Conservation (phyloP, 2,329 filamentous ascomycete genomes). For the Aspergillus caelatus region DNA sequence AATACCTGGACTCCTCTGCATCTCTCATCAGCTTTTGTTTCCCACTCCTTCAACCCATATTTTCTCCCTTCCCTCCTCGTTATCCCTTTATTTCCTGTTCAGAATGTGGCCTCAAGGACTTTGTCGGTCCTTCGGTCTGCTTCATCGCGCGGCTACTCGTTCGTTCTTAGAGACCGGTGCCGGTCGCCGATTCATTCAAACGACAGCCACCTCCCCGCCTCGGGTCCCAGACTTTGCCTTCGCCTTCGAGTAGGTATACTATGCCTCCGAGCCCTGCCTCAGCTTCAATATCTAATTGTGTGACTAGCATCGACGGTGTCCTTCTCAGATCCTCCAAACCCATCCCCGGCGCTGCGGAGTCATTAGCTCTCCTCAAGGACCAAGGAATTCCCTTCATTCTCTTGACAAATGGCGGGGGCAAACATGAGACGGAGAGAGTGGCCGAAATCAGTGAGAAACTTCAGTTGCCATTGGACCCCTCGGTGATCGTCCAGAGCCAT, state of each 20-base stretch:
- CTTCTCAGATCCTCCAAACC: conserved; percentile 79
- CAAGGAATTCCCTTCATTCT: conserved; percentile 88
- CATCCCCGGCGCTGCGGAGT: conserved; percentile 74
- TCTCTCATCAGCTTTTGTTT: neutral
- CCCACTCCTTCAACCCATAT: neutral
- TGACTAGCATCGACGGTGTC: conserved; percentile 83
- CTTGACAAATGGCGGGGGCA: conserved; percentile 92
- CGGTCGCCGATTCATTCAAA: conserved; percentile 30
- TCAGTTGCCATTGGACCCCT: conserved; percentile 63
- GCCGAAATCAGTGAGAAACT: conserved; percentile 69
- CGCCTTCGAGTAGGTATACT: conserved; percentile 47
- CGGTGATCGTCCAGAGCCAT: conserved; percentile 84
- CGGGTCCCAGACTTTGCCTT: conserved; percentile 47
- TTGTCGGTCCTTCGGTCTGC: conserved; percentile 29
- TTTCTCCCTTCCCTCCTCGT: neutral
- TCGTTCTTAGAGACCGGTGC: conserved; percentile 20
- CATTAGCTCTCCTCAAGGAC: conserved; percentile 72
- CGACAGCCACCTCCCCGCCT: conserved; percentile 28
- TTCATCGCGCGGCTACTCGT: conserved; percentile 27
- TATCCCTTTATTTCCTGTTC: neutral
- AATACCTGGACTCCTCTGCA: neutral
- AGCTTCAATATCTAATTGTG: neutral
- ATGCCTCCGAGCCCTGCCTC: neutral
- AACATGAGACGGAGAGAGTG: conserved; percentile 74
- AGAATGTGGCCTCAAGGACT: conserved; percentile 31